Conservation (phyloP, 495 filamentous ascomycete species). For the Hypoxylon crocopeplum region DNA sequence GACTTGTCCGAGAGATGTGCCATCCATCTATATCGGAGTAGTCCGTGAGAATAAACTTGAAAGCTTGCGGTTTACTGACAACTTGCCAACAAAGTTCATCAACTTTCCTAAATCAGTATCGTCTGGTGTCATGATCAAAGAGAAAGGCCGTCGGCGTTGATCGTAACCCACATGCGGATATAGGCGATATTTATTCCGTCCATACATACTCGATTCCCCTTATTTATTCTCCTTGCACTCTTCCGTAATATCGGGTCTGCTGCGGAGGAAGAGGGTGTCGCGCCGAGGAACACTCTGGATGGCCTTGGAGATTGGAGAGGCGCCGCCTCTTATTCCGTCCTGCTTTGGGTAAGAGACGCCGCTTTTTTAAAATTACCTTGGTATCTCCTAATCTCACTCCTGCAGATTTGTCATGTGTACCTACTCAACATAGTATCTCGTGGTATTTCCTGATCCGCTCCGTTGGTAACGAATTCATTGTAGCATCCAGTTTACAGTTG, state of each 20-base stretch:
- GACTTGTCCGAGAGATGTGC: slow-evolving; percentile 21
- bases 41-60: slow-evolving; percentile 7
- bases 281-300: slow-evolving; percentile 7
- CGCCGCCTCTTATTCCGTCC: slow-evolving; percentile 18
- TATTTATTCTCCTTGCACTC: slow-evolving; percentile 1
- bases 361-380: not conserved
- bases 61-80: not conserved
- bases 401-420: slow-evolving; percentile 10
- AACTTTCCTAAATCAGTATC: not conserved
- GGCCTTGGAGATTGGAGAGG: slow-evolving; percentile 4
- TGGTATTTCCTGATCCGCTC: slow-evolving; percentile 26
- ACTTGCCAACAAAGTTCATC: not conserved
- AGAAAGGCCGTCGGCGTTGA: not conserved
- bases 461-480: slow-evolving; percentile 29
- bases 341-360: slow-evolving; percentile 18
- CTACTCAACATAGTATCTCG: not conserved
- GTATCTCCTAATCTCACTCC: not conserved
- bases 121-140: not conserved
- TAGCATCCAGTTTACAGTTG: slow-evolving; percentile 15
- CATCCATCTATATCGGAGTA: slow-evolving; percentile 20
- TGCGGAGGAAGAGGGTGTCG: slow-evolving; percentile 7
- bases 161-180: not conserved
- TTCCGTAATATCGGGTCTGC: slow-evolving; percentile 17
- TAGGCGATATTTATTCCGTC: too few relatives aligned
- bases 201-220: not conserved